These are phyloP conservation scores for Tilletia caries DNA, from an alignment of 1,284 basidiomycete species.

Conservation along the genomic window DNA sequence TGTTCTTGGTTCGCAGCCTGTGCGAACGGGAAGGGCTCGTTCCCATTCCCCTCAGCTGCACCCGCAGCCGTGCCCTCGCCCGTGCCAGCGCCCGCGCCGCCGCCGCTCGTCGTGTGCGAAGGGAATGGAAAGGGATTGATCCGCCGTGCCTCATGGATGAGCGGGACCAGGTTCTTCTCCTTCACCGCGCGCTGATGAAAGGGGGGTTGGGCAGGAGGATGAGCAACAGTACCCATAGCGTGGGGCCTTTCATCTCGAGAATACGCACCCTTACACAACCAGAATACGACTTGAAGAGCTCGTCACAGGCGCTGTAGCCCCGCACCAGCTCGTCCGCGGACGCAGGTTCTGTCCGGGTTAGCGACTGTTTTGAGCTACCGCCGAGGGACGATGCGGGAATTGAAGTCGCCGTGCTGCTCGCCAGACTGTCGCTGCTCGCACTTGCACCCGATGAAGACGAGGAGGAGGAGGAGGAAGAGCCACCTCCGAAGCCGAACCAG, in stretches of 20 bases:
- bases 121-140: slow-evolving; percentile 50
- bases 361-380: slow-evolving; percentile 13
- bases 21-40: slow-evolving; percentile 9
- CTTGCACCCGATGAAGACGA: no score
- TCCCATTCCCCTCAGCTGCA: neutral
- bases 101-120: neutral
- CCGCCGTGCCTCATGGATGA: slow-evolving; percentile 71
- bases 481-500: slow-evolving; percentile 18
- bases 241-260: no score
- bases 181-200: slow-evolving; percentile 81
- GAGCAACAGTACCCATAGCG: no score
- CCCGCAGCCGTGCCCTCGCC: neutral
- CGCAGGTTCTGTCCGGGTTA: slow-evolving; percentile 23
- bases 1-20: neutral
- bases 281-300: slow-evolving; percentile 73
- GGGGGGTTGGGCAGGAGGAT: no score
- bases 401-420: slow-evolving; percentile 56
- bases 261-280: slow-evolving; percentile 70
- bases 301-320: slow-evolving; percentile 68
- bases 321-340: slow-evolving; percentile 59
- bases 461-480: neutral
- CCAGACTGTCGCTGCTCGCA: slow-evolving; percentile 10
- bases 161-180: slow-evolving; percentile 69
- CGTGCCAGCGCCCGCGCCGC: neutral
- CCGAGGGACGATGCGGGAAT: neutral